These are phyloP conservation scores for Cynara cardunculus DNA, from an alignment of 129 eudicot genomes.

Conservation along the genomic window DNA sequence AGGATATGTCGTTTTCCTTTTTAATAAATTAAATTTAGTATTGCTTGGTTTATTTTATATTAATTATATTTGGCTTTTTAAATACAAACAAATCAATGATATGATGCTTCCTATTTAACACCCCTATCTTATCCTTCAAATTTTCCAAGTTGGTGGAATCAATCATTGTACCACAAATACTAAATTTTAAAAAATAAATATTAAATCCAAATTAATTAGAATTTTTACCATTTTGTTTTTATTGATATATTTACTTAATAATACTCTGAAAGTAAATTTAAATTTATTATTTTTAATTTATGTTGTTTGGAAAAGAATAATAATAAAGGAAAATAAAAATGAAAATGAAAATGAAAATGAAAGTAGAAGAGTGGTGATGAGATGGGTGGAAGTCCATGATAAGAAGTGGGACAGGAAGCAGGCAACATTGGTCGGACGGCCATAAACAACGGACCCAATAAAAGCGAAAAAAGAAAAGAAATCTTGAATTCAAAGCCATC, in stretches of 20 bases:
- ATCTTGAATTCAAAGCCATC: slow-evolving; percentile 29
- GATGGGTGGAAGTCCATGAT: slow-evolving; percentile 27
- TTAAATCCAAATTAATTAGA: no score
- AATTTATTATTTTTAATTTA: neutral
- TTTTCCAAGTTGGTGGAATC: slow-evolving; percentile 26
- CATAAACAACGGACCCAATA: slow-evolving; percentile 33
- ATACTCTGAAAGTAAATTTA: neutral
- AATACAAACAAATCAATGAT: slow-evolving; percentile 25
- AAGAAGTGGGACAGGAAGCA: slow-evolving; percentile 18
- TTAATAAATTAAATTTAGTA: neutral
- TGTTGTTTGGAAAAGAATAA: neutral
- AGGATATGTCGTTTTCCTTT: slow-evolving; percentile 4
- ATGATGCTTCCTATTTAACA: slow-evolving; percentile 21
- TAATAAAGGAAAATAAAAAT: neutral
- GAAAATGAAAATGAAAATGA: neutral
- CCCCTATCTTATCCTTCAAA: slow-evolving; percentile 16
- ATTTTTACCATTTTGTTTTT: no score
- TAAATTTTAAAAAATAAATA: no score
- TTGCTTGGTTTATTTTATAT: slow-evolving; percentile 8
- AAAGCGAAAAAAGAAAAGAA: neutral
- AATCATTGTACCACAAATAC: slow-evolving; percentile 14
- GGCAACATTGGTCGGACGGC: slow-evolving; percentile 45
- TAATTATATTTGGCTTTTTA: slow-evolving; percentile 6
- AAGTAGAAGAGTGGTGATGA: neutral
- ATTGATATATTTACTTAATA: neutral